Evolutionary conservation across 257 asterid species (phyloP), one percentile per base, ranked within the genome.

Genomic region (Ehretia macrophylla): DNA sequence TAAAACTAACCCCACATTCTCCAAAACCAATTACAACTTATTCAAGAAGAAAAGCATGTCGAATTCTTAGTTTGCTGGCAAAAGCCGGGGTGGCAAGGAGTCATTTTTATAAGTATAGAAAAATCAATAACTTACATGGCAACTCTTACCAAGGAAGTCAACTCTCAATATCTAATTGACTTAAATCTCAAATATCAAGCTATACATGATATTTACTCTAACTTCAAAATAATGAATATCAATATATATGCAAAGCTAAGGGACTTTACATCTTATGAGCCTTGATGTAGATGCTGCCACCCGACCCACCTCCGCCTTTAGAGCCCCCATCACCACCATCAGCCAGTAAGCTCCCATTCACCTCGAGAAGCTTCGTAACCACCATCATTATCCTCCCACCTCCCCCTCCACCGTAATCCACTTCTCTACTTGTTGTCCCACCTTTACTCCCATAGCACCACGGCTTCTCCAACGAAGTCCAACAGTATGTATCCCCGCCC

Each of bases 361-460:
- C 85, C 70, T 93, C 97, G 74, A 93, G 71, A 65, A 83, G 65
- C 64, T 11, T 69, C 0, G 56, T 51, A 45, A 87, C 81, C 45
- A 74, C 11, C 65, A 89, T 20, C 79, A 66, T 71, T 27, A 93
- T 73, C 78, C 84, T 82, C 67, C 99, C 99, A 45, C 99, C 99
- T 45, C 99, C 99, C 23, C 99, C 99, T 45, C 96, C 99, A n/a
- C 99, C 99, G 57, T 86, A 86, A 65, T 93, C 96, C 56, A 75
- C 63, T 51, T 85, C 94, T 72, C 20, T 78, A 70, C 87, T 89
- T 1, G 92, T 79, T 0, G 96, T 89, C 69, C 95, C 97, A 44
- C 99, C 99, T 67, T 63, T 86, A 71, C 99, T 93, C 75, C 97
- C 97, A 48, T 89, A 93, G 76, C 86, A 81, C 83, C 81, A 74